phyloP scores from a whole-genome alignment of 2,329 filamentous ascomycete species.

The Botrytis porri region DNA sequence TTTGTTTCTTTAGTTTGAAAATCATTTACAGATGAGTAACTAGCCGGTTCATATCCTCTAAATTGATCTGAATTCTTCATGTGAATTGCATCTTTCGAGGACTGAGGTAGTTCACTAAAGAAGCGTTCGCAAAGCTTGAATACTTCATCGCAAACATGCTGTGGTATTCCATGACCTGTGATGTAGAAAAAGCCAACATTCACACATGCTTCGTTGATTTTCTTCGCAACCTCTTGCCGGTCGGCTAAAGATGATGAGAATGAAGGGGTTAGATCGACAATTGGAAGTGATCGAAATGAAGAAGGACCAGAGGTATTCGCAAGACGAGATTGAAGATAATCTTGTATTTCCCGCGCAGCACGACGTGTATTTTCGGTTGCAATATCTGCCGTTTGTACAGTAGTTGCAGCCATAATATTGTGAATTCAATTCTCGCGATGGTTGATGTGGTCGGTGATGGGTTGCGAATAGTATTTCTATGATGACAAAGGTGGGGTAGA shows the following conservation, averaged over 20 bases:
- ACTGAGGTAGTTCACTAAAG: constrained; percentile 46
- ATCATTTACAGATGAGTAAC: constrained; percentile 46
- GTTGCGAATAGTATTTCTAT: not conserved
- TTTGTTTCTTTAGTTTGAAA: constrained; percentile 48
- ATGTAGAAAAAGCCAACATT: constrained; percentile 40
- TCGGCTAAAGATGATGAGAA: constrained; percentile 32
- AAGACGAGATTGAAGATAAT: constrained; percentile 33
- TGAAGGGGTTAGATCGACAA: constrained; percentile 35
- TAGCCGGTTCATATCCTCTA: constrained; percentile 50
- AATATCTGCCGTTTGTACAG: not conserved
- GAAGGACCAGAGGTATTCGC: constrained; percentile 23
- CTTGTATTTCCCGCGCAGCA: constrained; percentile 33
- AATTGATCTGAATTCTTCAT: constrained; percentile 41
- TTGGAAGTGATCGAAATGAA: constrained; percentile 33
- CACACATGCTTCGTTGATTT: constrained; percentile 35
- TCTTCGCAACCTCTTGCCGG: constrained; percentile 30
- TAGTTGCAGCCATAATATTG: constrained; percentile 10
- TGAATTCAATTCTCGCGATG: not conserved
- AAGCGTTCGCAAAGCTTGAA: constrained; percentile 45
- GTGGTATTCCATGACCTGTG: constrained; percentile 46
- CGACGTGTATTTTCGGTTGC: not conserved
- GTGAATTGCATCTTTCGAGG: constrained; percentile 45
- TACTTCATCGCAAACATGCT: constrained; percentile 41
- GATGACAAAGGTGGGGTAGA: not conserved
- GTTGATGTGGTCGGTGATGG: not conserved